A percentile compares a stretch with the other conserved stretches of the same genome.
Conservation (phyloP, 129 eudicot species). For the Dittrichia graveolens region DNA sequence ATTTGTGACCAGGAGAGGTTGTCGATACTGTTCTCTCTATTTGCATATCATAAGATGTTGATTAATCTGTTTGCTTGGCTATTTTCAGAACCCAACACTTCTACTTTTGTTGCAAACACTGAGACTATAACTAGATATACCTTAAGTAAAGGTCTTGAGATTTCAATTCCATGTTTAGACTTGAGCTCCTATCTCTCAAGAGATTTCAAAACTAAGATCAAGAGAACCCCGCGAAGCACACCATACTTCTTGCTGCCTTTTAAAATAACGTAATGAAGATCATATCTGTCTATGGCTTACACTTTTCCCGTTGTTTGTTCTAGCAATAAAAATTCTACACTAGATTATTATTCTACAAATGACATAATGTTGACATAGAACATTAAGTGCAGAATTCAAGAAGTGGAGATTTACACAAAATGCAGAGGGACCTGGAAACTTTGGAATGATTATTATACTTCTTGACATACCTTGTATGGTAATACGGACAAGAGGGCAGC, state of each 20-base stretch:
- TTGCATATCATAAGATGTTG: no score
- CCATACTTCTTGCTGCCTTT: background rate
- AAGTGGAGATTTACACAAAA: background rate
- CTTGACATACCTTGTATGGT: conserved; percentile 13
- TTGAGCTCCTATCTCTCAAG: background rate
- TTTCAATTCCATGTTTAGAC: background rate
- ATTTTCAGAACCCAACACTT: no score
- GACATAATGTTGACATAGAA: conserved; percentile 19
- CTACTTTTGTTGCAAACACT: no score
- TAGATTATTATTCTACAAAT: conserved; percentile 3
- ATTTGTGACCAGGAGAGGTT: no score
- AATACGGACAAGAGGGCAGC: background rate
- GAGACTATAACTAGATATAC: background rate
- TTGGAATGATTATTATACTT: background rate
- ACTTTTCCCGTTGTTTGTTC: conserved; percentile 1
- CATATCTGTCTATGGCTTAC: conserved; percentile 2
- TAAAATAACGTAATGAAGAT: background rate
- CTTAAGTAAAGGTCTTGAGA: background rate
- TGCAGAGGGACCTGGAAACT: background rate
- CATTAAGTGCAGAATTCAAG: conserved; percentile 6
- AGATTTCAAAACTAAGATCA: background rate
- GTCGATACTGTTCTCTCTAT: no score
- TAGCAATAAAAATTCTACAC: conserved; percentile 17
- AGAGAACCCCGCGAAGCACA: background rate
- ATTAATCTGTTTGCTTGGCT: no score